A percentile compares a stretch with the other conserved stretches of the same genome.
Conservation (phyloP, 345 rosid species). For the Adansonia digitata region DNA sequence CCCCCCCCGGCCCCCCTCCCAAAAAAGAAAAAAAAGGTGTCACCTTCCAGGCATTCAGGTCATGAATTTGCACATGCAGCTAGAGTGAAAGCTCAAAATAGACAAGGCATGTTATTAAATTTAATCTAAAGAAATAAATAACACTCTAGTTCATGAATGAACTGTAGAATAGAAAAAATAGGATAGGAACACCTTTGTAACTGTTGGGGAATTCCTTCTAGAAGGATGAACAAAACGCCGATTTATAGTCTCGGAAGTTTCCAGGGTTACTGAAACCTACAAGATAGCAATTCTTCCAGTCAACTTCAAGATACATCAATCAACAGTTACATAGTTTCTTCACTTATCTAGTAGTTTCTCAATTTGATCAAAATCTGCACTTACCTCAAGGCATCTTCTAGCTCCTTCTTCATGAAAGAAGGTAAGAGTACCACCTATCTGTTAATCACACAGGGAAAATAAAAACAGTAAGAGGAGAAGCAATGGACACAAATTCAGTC, state of each 20-base stretch:
- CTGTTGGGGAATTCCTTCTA: slow-evolving; percentile 75
- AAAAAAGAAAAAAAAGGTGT: background rate
- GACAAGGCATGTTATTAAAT: background rate
- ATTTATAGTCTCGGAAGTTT: slow-evolving; percentile 78
- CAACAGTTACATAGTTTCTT: background rate
- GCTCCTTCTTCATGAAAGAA: slow-evolving; percentile 87
- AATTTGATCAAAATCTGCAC: slow-evolving; percentile 1
- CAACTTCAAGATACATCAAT: slow-evolving; percentile 16
- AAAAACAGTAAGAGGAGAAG: slow-evolving; percentile 13
- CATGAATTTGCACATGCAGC: background rate
- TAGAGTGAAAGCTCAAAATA: background rate
- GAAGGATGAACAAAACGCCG: slow-evolving; percentile 74
- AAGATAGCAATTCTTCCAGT: slow-evolving; percentile 19
- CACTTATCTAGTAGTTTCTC: background rate
- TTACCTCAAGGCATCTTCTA: slow-evolving; percentile 94
- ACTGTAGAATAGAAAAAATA: background rate
- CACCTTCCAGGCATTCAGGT: background rate
- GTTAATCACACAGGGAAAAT: slow-evolving; percentile 18
- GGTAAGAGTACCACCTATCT: slow-evolving; percentile 97
- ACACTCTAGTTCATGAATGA: background rate
- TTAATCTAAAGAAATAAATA: slow-evolving; percentile 1
- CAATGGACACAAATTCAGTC: background rate
- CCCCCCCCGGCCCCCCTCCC: too few relatives aligned
- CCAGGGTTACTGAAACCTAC: slow-evolving; percentile 75
- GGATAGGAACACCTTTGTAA: slow-evolving; percentile 54